A percentile compares a stretch with the other conserved stretches of the same genome.
Conservation (phyloP, 495 filamentous ascomycete species). For the Astrocystis sublimbata region DNA sequence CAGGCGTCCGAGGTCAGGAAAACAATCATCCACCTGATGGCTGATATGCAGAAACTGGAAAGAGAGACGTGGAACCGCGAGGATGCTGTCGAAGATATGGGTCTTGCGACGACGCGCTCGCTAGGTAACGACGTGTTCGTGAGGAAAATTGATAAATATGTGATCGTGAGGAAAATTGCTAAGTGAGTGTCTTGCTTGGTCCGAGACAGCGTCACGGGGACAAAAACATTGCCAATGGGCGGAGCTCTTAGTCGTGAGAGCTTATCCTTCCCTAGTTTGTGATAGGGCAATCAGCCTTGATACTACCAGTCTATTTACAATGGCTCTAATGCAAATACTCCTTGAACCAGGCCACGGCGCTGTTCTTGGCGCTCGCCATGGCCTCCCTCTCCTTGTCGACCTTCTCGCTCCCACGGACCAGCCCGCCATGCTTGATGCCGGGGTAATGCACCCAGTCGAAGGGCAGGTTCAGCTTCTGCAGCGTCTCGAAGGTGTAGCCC, state of each 20-base stretch:
- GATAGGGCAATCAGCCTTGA: not conserved
- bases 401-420: conserved; percentile 46
- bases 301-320: not conserved
- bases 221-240: too few species aligned
- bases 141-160: too few species aligned
- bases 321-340: conserved; percentile 31
- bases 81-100: conserved; percentile 71
- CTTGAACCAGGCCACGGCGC: conserved; percentile 45
- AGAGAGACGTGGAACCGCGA: conserved; percentile 70
- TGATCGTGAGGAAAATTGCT: too few species aligned
- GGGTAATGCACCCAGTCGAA: conserved; percentile 63
- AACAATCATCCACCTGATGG: conserved; percentile 56
- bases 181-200: not conserved
- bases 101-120: conserved; percentile 41
- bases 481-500: conserved; percentile 40
- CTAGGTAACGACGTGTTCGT: too few species aligned
- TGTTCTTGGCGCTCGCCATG: conserved; percentile 51
- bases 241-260: not conserved
- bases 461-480: conserved; percentile 44
- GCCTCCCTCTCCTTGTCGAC: conserved; percentile 45
- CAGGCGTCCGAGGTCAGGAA: conserved; percentile 47
- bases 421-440: conserved; percentile 53
- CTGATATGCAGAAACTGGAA: conserved; percentile 62
- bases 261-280: not conserved
- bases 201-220: too few species aligned